Conservation (phyloP, 495 filamentous ascomycete genomes). For the Penicillium lividum region DNA sequence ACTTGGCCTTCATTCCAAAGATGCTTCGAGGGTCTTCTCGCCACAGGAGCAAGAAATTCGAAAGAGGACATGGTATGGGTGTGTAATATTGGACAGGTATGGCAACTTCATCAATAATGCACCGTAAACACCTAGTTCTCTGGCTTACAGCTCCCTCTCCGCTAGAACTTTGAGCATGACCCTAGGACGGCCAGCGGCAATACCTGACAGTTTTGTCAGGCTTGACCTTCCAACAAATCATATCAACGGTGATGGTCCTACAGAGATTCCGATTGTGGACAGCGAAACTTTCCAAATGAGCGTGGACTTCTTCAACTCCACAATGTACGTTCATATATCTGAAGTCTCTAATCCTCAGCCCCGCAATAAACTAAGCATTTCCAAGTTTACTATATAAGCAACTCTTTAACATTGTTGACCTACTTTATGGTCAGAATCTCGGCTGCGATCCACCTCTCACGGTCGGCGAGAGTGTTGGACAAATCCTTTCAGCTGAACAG, state of each 20-base stretch:
- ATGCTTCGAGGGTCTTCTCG: neutral
- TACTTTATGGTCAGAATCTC: slow-evolving; percentile 3
- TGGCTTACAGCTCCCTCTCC: neutral
- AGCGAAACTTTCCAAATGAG: slow-evolving; percentile 1
- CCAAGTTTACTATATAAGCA: neutral
- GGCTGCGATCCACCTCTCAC: slow-evolving; percentile 1
- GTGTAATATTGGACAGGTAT: neutral
- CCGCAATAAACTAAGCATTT: neutral
- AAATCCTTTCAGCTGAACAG: neutral
- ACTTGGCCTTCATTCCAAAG: neutral
- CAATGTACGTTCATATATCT: neutral
- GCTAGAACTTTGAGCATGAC: slow-evolving; percentile 2
- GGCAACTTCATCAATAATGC: neutral
- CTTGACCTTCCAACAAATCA: slow-evolving; percentile 1
- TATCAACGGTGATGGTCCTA: neutral
- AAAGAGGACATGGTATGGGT: slow-evolving; percentile 1
- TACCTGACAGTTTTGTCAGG: slow-evolving; percentile 1
- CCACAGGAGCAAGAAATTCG: slow-evolving; percentile 2
- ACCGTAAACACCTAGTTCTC: neutral
- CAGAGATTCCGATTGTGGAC: neutral
- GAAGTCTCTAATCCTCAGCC: neutral
- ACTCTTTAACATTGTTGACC: slow-evolving; percentile 1
- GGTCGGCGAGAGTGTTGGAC: neutral
- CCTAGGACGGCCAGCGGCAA: neutral
- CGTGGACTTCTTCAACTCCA: slow-evolving; percentile 3